These are phyloP conservation scores for Austroboletus olivaceoglutinosus DNA, from an alignment of 1,284 basidiomycete genomes.

Conservation along the genomic window DNA sequence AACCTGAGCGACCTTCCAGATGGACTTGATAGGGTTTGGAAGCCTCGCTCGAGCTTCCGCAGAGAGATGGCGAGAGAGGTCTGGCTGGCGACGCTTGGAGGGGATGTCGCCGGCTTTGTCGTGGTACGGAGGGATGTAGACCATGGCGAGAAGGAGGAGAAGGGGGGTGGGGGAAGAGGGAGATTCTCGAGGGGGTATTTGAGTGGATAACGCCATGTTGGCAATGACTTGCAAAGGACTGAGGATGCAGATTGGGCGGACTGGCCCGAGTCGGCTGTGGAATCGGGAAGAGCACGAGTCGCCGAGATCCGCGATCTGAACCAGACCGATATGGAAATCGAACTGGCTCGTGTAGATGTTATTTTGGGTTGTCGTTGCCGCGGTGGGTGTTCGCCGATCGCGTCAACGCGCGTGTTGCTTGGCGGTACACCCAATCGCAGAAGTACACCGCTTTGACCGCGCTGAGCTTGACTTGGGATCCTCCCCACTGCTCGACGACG, in stretches of 20 bases:
- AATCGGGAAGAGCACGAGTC: constrained; percentile 5
- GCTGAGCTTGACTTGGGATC: too few relatives aligned
- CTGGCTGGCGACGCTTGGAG: constrained; percentile 29
- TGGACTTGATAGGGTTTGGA: constrained; percentile 34
- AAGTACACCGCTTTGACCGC: too few relatives aligned
- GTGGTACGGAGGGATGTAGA: constrained; percentile 18
- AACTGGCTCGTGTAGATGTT: constrained; percentile 19
- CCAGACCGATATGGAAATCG: constrained; percentile 5
- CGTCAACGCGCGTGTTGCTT: too few relatives aligned
- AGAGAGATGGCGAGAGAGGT: constrained; percentile 31
- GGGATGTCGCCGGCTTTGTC: constrained; percentile 13
- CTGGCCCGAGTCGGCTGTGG: too few relatives aligned
- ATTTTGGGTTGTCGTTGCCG: too few relatives aligned
- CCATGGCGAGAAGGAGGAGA: constrained; percentile 20
- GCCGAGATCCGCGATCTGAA: not conserved
- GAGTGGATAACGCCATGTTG: too few relatives aligned
- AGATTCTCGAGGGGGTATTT: not conserved
- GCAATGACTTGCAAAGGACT: too few relatives aligned
- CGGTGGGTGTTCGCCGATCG: too few relatives aligned
- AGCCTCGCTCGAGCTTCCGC: constrained; percentile 31
- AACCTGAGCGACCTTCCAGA: constrained; percentile 34
- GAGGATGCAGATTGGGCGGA: too few relatives aligned
- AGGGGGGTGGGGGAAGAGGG: not conserved
- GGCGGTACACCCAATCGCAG: too few relatives aligned
- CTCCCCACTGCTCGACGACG: too few relatives aligned